These are phyloP conservation scores for Paecilomyces sp. DNA, from an alignment of 2,329 filamentous ascomycete species.

Conservation along the genomic window DNA sequence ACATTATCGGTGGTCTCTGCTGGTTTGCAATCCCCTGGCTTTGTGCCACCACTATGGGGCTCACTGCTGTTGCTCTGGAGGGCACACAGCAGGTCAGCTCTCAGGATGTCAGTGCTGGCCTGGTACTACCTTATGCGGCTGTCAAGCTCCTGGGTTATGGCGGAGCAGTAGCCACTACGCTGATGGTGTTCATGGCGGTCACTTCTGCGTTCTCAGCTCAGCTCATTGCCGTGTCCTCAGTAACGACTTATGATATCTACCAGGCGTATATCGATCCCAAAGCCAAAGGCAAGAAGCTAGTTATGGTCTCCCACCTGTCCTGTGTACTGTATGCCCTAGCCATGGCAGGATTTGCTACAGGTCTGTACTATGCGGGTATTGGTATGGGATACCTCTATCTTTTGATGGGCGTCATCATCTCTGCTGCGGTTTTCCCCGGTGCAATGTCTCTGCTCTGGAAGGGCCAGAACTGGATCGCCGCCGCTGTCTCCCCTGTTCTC, in stretches of 20 bases:
- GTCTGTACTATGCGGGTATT: slow-evolving; percentile 66
- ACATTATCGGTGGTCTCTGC: slow-evolving; percentile 75
- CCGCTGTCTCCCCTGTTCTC: slow-evolving; percentile 60
- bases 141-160: slow-evolving; percentile 76
- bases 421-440: slow-evolving; percentile 73
- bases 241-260: slow-evolving; percentile 84
- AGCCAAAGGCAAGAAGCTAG: slow-evolving; percentile 68
- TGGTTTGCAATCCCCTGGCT: slow-evolving; percentile 96
- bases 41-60: slow-evolving; percentile 79
- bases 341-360: slow-evolving; percentile 72
- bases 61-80: slow-evolving; percentile 74
- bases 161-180: slow-evolving; percentile 68
- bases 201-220: slow-evolving; percentile 78
- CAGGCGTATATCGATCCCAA: slow-evolving; percentile 76
- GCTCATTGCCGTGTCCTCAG: slow-evolving; percentile 79
- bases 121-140: slow-evolving; percentile 79
- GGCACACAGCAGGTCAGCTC: slow-evolving; percentile 64
- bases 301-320: slow-evolving; percentile 69
- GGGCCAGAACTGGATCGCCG: slow-evolving; percentile 69
- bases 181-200: slow-evolving; percentile 86
- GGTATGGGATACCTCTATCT: slow-evolving; percentile 85
- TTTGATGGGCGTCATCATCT: slow-evolving; percentile 88
- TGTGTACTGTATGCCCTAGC: slow-evolving; percentile 68
- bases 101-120: slow-evolving; percentile 70
- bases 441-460: slow-evolving; percentile 75